Base-by-base conservation (phyloP, 2,329 filamentous ascomycete genomes). In the Akanthomyces muscarius region DNA sequence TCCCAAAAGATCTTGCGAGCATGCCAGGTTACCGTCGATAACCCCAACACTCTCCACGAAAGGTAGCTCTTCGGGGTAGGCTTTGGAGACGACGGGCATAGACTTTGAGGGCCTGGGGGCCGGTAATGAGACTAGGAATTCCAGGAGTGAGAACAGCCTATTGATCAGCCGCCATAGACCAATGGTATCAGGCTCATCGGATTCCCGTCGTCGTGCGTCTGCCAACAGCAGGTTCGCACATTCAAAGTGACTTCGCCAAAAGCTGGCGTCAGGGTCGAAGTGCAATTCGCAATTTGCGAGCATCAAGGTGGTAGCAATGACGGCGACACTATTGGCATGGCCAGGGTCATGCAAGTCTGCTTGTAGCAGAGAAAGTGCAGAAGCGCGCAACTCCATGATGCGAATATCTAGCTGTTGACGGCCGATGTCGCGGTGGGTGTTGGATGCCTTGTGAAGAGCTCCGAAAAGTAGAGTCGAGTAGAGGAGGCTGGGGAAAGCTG, bases 211-310 rank as follows among this genome's bases (percentile, higher is more conserved):
- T 18, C 48, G 18, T 14, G 47, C 30, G 10, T 54, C 38, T 7
- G 41, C 41, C 47, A 59, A 13, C 25, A 63, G 16, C 8, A 36
- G 13, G 18, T 48, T 48, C 23, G 62, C 55, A 30, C 38, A 63
- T 7, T 63, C 55, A n/a, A 63, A 63, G 33, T 63, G 62, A 4
- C 30, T 53, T 21, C 55, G 13, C 62, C 62, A 63, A 16, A 21
- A 42, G 3, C 44, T 52, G 5, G 48, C 48, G 14, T 63, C 48
- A 0, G 62, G 41, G 13, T 48, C 51, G 28, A 59, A 63, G 4
- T 57, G 62, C 42, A 63, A 25, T n/a, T 63, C 56, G 42, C 55
- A 59, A 13, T 55, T 60, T 18, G 62, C 54, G 5, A 63, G 50
- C 62, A 63, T 60, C 1, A 63, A 28, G 5, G 56, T 51, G 5